phyloP scores from a whole-genome alignment of 768 basidiomycete species.

The Hydnomerulius pinastri region DNA sequence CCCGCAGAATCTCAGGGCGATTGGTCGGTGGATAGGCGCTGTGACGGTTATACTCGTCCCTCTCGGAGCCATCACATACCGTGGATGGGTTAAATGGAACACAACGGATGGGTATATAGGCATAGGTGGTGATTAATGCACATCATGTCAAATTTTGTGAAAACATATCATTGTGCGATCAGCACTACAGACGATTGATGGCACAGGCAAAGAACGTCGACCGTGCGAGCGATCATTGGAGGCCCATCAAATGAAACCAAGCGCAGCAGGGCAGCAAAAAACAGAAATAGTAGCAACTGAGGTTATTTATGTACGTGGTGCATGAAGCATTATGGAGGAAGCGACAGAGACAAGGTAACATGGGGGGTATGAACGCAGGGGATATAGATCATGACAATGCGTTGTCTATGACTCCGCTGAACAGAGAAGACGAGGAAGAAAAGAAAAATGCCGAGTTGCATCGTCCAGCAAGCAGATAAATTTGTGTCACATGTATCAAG shows the following conservation, averaged over 20 bases:
- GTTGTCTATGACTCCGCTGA: constrained; percentile 2
- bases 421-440: neutral
- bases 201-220: neutral
- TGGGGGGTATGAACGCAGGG: constrained; percentile 28
- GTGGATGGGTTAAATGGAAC: constrained; percentile 22
- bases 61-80: constrained; percentile 19
- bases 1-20: constrained; percentile 1
- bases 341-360: neutral
- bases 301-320: neutral
- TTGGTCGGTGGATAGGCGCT: constrained; percentile 13
- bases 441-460: constrained; percentile 14
- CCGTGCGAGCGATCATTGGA: constrained; percentile 6
- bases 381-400: neutral
- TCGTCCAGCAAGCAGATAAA: constrained; percentile 35
- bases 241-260: constrained; percentile 9
- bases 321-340: neutral
- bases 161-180: neutral
- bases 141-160: neutral
- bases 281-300: neutral
- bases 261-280: constrained; percentile 4
- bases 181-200: neutral
- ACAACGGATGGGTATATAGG: constrained; percentile 2
- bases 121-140: constrained; percentile 15
- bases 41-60: constrained; percentile 19
- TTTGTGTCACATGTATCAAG: constrained; percentile 4